phyloP scores from a whole-genome alignment of 352 stramenopile genomes.

The Globisporangium barbulae region DNA sequence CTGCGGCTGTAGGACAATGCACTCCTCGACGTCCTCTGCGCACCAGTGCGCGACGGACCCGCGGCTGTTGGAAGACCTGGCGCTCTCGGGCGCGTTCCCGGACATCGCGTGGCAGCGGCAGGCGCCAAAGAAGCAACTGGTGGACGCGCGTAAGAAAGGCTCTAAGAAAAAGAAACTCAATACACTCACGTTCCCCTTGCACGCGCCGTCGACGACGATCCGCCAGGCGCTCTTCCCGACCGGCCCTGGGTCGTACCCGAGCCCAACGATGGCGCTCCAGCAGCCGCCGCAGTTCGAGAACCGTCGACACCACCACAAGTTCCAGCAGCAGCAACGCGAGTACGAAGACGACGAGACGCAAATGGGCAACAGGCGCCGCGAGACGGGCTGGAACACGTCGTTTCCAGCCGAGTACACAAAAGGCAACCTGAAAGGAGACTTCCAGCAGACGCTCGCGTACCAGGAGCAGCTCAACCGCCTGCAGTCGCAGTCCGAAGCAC shows the following conservation, averaged over 20 bases:
- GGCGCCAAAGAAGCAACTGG: conserved; percentile 9
- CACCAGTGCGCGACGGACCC: conserved; percentile 12
- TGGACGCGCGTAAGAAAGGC: conserved; percentile 17
- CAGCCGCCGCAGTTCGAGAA: conserved; percentile 12
- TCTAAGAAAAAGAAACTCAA: conserved; percentile 29
- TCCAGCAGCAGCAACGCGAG: neutral
- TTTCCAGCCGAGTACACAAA: conserved; percentile 63
- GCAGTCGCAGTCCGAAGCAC: conserved; percentile 19
- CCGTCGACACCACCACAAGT: conserved; percentile 14
- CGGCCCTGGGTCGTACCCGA: conserved; percentile 40
- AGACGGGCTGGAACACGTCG: conserved; percentile 71
- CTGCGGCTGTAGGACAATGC: neutral
- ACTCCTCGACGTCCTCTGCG: neutral
- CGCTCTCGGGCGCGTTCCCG: conserved; percentile 27
- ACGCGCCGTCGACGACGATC: conserved; percentile 33
- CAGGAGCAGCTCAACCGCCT: conserved; percentile 40
- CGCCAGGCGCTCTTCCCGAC: conserved; percentile 42
- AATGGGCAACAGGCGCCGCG: conserved; percentile 43
- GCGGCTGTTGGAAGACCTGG: conserved; percentile 36
- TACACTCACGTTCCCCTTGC: conserved; percentile 26
- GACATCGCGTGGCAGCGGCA: conserved; percentile 12
- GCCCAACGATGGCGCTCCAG: conserved; percentile 23
- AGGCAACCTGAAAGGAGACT: conserved; percentile 30
- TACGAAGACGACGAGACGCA: conserved; percentile 13
- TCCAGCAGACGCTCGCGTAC: conserved; percentile 58